Percentiles rank a stretch among this genome's conserved stretches.
Evolutionary conservation across 2,329 filamentous ascomycete genomes (phyloP).

Genomic region (Aspergillus intermedius): DNA sequence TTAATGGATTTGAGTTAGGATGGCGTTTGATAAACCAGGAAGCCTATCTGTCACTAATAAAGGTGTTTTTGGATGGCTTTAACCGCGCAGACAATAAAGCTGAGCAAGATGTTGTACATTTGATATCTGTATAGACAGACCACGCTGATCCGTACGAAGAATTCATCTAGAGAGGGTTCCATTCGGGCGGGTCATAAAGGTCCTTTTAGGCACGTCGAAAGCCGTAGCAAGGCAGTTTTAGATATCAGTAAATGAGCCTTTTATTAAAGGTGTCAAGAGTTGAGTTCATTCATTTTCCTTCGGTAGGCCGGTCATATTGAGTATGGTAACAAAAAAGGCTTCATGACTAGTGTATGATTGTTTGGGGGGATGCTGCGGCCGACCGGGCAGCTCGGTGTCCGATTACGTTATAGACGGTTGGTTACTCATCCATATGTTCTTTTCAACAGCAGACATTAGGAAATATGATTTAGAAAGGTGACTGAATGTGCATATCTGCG

Average conservation of each 20-base stretch:
- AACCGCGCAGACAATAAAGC: not conserved
- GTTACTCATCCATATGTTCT: too few species aligned
- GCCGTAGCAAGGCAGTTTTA: not conserved
- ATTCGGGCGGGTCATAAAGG: not conserved
- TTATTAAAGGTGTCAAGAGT: not conserved
- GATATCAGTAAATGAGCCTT: not conserved
- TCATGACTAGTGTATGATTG: too few species aligned
- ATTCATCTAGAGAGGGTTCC: not conserved
- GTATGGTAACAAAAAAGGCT: too few species aligned
- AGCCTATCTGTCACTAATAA: not conserved
- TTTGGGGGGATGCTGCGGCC: too few species aligned
- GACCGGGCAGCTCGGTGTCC: too few species aligned
- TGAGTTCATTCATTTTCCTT: conserved; percentile 1
- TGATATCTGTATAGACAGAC: not conserved
- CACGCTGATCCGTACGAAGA: not conserved
- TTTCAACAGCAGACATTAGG: too few species aligned
- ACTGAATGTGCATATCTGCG: too few species aligned
- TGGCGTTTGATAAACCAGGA: not conserved
- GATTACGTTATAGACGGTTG: too few species aligned
- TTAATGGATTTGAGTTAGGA: not conserved
- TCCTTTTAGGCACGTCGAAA: not conserved
- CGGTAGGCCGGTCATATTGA: too few species aligned
- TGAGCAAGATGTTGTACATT: not conserved
- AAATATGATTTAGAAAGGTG: too few species aligned
- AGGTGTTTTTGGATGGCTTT: not conserved